Evolutionary conservation across 768 basidiomycete species (phyloP).

Genomic region (Kwoniella newhampshirensis): DNA sequence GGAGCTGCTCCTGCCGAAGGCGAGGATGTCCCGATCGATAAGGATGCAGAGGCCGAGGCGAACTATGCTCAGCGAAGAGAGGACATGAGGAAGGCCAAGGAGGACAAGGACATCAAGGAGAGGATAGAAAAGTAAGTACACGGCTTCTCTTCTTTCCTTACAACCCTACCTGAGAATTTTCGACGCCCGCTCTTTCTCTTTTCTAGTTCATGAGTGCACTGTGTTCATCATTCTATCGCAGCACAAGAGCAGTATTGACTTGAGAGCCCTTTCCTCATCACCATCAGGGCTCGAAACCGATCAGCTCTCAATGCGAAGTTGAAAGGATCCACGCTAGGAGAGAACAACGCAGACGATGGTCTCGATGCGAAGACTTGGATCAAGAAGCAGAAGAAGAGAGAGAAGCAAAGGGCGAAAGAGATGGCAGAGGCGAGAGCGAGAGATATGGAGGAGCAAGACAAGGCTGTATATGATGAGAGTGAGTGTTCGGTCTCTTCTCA

Average conservation of each 20-base stretch:
- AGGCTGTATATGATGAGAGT: conserved; percentile 86
- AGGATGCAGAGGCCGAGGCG: conserved; percentile 76
- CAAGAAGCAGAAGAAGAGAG: conserved; percentile 77
- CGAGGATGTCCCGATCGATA: conserved; percentile 53
- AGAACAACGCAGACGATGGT: conserved; percentile 56
- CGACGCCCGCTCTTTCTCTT: background rate
- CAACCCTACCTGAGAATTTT: background rate
- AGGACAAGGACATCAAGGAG: conserved; percentile 55
- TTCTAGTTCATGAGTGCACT: background rate
- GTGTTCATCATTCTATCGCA: conserved; percentile 20
- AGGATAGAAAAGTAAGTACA: conserved; percentile 64
- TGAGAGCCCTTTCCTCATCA: background rate
- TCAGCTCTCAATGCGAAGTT: conserved; percentile 88
- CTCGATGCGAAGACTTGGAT: conserved; percentile 87
- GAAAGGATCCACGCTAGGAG: conserved; percentile 85
- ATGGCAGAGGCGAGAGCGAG: conserved; percentile 76
- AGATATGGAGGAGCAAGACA: conserved; percentile 82
- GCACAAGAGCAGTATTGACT: conserved; percentile 1
- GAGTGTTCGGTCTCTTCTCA: conserved; percentile 52
- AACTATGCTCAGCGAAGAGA: conserved; percentile 78
- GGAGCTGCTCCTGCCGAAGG: conserved; percentile 67
- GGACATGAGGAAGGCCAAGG: conserved; percentile 58
- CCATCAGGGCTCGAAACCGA: conserved; percentile 83
- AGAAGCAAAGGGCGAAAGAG: conserved; percentile 68
- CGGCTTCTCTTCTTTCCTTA: background rate